These are phyloP conservation scores for Solidago caesia DNA, from an alignment of 129 eudicot genomes.

Conservation along the genomic window DNA sequence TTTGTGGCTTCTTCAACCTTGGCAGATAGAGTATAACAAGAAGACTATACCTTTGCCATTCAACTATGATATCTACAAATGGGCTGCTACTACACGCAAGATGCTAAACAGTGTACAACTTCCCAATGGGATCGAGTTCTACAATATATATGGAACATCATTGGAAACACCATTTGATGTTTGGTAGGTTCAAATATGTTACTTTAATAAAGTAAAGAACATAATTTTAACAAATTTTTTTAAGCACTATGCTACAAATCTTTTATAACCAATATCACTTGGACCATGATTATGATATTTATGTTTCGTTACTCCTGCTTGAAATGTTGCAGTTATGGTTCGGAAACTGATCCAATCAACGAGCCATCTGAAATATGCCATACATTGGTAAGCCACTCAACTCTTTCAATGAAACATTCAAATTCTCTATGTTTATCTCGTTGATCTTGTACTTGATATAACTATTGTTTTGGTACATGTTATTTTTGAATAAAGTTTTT, in stretches of 20 bases:
- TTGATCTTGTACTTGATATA: neutral
- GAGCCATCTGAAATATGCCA: constrained; percentile 77
- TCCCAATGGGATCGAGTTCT: constrained; percentile 70
- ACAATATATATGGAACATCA: constrained; percentile 80
- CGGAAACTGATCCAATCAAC: constrained; percentile 64
- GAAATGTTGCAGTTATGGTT: constrained; percentile 69
- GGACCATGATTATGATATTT: neutral
- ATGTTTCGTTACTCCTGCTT: constrained; percentile 1
- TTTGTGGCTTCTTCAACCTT: constrained; percentile 5
- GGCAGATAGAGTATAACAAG: constrained; percentile 61
- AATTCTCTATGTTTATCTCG: neutral
- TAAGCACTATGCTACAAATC: neutral
- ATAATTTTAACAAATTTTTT: neutral
- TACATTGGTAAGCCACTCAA: constrained; percentile 50
- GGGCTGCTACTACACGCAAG: constrained; percentile 86
- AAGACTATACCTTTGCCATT: constrained; percentile 73
- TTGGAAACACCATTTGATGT: constrained; percentile 90
- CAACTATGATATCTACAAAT: constrained; percentile 56
- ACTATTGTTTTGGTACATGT: neutral
- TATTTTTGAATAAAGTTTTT: neutral
- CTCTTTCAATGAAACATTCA: neutral
- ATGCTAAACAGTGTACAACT: constrained; percentile 56
- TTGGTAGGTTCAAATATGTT: constrained; percentile 50
- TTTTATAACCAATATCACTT: no score
- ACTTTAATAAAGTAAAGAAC: neutral